These are phyloP conservation scores for Drechslerella dactyloides DNA, from an alignment of 2,329 filamentous ascomycete genomes.

Conservation along the genomic window DNA sequence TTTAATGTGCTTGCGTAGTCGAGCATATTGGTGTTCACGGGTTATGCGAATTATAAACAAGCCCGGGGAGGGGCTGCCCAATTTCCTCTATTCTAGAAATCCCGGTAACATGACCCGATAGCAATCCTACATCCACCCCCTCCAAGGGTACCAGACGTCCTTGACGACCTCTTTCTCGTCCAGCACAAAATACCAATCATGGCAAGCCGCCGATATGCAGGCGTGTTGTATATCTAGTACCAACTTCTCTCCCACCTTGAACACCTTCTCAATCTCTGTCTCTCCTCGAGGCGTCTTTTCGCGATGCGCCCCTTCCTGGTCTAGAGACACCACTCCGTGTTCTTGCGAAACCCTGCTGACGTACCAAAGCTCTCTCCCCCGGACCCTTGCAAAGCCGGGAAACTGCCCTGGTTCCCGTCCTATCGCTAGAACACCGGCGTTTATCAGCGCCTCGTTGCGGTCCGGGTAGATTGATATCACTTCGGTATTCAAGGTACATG, in stretches of 20 bases:
- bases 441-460: constrained; percentile 72
- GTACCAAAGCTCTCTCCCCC: constrained; percentile 68
- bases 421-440: constrained; percentile 72
- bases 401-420: constrained; percentile 78
- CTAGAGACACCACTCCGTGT: constrained; percentile 74
- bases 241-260: constrained; percentile 69
- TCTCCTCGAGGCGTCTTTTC: constrained; percentile 56
- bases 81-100: not conserved
- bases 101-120: no score
- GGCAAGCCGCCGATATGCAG: constrained; percentile 75
- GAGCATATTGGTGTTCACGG: no score
- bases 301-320: constrained; percentile 55
- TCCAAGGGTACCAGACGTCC: constrained; percentile 77
- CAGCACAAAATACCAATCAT: constrained; percentile 75
- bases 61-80: not conserved
- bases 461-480: constrained; percentile 72
- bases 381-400: constrained; percentile 72
- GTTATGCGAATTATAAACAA: not conserved
- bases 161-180: constrained; percentile 72
- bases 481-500: constrained; percentile 73
- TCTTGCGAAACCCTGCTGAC: constrained; percentile 77
- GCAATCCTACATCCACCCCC: constrained; percentile 68
- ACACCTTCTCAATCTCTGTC: constrained; percentile 56
- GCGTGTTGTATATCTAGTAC: constrained; percentile 81
- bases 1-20: constrained; percentile 29